A percentile compares a stretch with the other conserved stretches of the same genome.
Conservation (phyloP, 176 grass and related monocot genomes). For the Areca catechu region DNA sequence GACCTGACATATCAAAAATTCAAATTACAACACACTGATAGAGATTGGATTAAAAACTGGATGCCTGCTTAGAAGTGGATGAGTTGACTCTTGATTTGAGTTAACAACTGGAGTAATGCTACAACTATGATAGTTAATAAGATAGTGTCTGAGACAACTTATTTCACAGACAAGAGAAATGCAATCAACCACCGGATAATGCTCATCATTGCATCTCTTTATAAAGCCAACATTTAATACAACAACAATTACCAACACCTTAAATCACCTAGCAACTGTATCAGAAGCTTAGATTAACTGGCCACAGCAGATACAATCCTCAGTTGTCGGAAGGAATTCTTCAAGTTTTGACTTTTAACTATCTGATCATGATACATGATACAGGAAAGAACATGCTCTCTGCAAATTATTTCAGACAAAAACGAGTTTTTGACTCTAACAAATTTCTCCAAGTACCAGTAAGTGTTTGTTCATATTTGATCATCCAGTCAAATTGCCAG, state of each 20-base stretch:
- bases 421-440: not conserved
- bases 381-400: not conserved
- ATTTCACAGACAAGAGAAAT: too few relatives aligned
- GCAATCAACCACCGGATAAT: too few relatives aligned
- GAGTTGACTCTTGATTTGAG: too few relatives aligned
- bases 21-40: too few relatives aligned
- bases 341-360: slow-evolving; percentile 3
- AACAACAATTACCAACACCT: not conserved
- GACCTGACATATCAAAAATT: too few relatives aligned
- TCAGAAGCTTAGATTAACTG: not conserved
- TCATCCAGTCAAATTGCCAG: not conserved
- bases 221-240: not conserved
- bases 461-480: slow-evolving; percentile 3
- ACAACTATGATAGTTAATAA: too few relatives aligned
- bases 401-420: slow-evolving; percentile 6
- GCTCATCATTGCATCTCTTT: too few relatives aligned
- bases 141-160: too few relatives aligned
- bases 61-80: too few relatives aligned
- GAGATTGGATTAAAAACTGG: too few relatives aligned
- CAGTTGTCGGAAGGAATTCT: not conserved
- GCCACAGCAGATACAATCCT: slow-evolving; percentile 3
- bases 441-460: not conserved
- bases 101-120: too few relatives aligned
- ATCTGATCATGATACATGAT: not conserved
- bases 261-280: not conserved